Percentiles rank a stretch among this genome's conserved stretches.
Conservation (phyloP, 192 early-diverging fungal genomes). For the Helicostylum pulchrum region DNA sequence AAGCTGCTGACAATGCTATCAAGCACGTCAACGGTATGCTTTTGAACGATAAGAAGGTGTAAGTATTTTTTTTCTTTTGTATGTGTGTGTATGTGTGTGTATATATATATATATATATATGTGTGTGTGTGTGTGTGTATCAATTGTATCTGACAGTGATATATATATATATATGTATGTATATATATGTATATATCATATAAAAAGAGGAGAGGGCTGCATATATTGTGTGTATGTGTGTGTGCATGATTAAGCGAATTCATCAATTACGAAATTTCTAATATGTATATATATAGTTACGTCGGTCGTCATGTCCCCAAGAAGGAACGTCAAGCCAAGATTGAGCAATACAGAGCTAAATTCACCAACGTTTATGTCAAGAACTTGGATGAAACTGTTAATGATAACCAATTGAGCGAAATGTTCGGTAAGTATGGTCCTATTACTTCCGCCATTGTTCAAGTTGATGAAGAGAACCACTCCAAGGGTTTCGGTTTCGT, state of each 20-base stretch:
- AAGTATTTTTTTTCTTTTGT: background rate
- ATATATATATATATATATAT: background rate
- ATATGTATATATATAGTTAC: background rate
- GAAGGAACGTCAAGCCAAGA: conserved; percentile 88
- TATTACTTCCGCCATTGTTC: conserved; percentile 80
- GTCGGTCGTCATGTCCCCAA: conserved; percentile 91
- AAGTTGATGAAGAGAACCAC: conserved; percentile 74
- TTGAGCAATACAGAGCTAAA: conserved; percentile 84
- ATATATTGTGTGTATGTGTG: background rate
- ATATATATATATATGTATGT: background rate
- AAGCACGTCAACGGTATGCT: conserved; percentile 99
- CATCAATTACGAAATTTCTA: too few species aligned
- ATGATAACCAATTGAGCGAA: conserved; percentile 71
- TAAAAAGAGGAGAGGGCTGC: background rate
- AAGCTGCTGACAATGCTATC: conserved; percentile 93
- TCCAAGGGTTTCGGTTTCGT: conserved; percentile 97
- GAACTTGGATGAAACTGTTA: conserved; percentile 83
- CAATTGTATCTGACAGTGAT: too few species aligned
- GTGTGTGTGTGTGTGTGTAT: background rate
- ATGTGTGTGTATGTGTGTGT: too few species aligned
- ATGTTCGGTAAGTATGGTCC: conserved; percentile 79
- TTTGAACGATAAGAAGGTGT: conserved; percentile 96
- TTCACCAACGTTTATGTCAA: conserved; percentile 99
- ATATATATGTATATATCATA: background rate
- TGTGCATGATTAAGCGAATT: background rate